Percentiles rank a stretch among this genome's conserved stretches.
Conservation (phyloP, 768 basidiomycete genomes). For the Rhodotorula paludigena region DNA sequence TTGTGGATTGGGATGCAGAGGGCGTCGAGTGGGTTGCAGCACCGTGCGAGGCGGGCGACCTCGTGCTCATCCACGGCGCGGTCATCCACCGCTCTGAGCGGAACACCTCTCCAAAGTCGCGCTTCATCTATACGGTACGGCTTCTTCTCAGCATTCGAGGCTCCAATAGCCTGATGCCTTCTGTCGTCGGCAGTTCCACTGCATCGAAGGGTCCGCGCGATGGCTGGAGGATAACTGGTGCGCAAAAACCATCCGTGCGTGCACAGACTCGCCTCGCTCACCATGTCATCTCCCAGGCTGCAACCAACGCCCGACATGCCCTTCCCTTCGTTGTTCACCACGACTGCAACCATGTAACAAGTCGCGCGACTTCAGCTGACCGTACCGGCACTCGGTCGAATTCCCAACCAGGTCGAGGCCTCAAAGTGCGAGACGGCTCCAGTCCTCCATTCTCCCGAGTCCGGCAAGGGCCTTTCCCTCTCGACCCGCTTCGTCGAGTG, state of each 20-base stretch:
- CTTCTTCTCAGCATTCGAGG: not conserved
- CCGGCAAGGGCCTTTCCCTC: no score
- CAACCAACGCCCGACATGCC: slow-evolving; percentile 17
- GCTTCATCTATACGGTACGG: slow-evolving; percentile 89
- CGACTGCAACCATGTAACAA: not conserved
- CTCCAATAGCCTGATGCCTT: no score
- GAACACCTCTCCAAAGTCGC: slow-evolving; percentile 71
- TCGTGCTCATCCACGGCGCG: slow-evolving; percentile 88
- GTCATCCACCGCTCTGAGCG: slow-evolving; percentile 88
- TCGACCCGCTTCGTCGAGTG: no score
- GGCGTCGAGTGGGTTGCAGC: slow-evolving; percentile 45
- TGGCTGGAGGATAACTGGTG: slow-evolving; percentile 34
- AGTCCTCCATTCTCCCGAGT: no score
- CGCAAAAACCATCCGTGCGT: not conserved
- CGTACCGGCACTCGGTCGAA: no score
- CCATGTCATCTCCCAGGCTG: not conserved
- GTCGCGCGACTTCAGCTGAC: not conserved
- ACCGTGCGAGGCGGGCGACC: slow-evolving; percentile 51
- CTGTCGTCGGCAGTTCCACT: slow-evolving; percentile 37
- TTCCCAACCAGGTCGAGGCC: no score
- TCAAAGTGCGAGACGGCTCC: no score
- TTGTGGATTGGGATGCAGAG: slow-evolving; percentile 35
- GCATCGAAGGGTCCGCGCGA: slow-evolving; percentile 16
- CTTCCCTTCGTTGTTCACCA: slow-evolving; percentile 2
- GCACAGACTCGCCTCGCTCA: no score